phyloP scores from a whole-genome alignment of 1,139 yeast genomes.

The Nakaseomyces kungkrabaensis region DNA sequence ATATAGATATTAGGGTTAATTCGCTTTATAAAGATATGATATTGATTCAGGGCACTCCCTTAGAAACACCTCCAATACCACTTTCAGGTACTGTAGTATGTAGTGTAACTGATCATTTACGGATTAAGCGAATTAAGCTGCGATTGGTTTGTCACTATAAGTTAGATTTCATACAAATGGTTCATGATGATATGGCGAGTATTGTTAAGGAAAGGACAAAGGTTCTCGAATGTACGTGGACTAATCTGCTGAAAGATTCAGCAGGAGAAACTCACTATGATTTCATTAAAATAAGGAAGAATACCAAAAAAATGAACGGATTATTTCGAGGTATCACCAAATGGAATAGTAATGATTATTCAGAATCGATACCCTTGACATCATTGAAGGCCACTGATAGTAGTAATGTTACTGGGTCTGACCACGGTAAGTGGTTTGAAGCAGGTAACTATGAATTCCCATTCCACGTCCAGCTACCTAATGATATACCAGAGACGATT shows the following conservation, averaged over 20 bases:
- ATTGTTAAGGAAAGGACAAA: constrained; percentile 43
- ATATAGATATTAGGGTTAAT: constrained; percentile 33
- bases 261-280: constrained; percentile 39
- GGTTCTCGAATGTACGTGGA: constrained; percentile 49
- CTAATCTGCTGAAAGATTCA: constrained; percentile 41
- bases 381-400: not conserved
- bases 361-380: not conserved
- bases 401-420: constrained; percentile 3
- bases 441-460: constrained; percentile 60
- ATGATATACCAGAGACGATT: constrained; percentile 53
- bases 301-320: constrained; percentile 1
- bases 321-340: not conserved
- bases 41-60: constrained; percentile 47
- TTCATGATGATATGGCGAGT: constrained; percentile 30
- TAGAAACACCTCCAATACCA: constrained; percentile 45
- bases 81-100: constrained; percentile 50
- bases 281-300: constrained; percentile 17
- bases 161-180: constrained; percentile 42
- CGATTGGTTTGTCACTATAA: constrained; percentile 44
- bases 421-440: constrained; percentile 12
- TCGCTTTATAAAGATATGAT: constrained; percentile 46
- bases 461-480: constrained; percentile 46
- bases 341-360: not conserved
- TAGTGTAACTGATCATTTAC: constrained; percentile 42
- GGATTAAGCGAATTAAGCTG: constrained; percentile 40